Base-by-base conservation (phyloP, 139 green algal genomes). In the Pycnococcus provasolii region DNA sequence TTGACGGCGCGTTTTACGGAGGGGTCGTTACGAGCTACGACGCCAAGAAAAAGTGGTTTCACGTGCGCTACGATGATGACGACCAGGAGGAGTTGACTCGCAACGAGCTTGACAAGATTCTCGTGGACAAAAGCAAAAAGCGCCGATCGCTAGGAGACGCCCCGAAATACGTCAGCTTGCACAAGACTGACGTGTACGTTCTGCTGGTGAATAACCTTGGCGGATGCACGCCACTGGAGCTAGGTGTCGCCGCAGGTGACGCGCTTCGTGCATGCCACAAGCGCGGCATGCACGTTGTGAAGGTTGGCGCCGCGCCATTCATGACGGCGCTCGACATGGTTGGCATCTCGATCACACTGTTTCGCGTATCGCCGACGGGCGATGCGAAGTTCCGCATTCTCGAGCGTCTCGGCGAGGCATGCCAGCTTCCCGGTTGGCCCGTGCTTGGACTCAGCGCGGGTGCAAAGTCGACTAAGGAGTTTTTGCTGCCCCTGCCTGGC, bases 281-380 rank as follows among this genome's bases (percentile, higher is more conserved):
- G 4, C 52, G 53, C 7, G 64, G 53, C 52, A 45, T 80, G 44
- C 41, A 62, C 0, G 73, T 89, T 42, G 74, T n/a, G 72, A 79
- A 2, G 89, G 89, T 3, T 65, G 26, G 26, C 26, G 26, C 26
- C 26, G 26, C 26, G 26, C 26, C 72, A 37, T 91, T 85, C 76
- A 82, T 91, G 76, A 94, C 84, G 13, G 83, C 78, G 44, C 76
- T 93, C 8, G 84, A 91, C 74, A 94, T 95, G 87, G 77, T 80
- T 11, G 78, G 89, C 11, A 40, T 81, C 2, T 77, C 62, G 1
- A 43, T 86, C 13, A 81, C 70, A 1, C 13, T 86, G 15, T 45
- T 83, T 43, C 53, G 52, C 26, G 47, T 81, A 15, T 51, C 68
- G 26, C 9, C 47, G 39, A 40, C 50, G 1, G 0, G 4, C 9